Evolutionary conservation across 495 filamentous ascomycete genomes (phyloP).

Genomic region (Aspergillus incahuasiensis): DNA sequence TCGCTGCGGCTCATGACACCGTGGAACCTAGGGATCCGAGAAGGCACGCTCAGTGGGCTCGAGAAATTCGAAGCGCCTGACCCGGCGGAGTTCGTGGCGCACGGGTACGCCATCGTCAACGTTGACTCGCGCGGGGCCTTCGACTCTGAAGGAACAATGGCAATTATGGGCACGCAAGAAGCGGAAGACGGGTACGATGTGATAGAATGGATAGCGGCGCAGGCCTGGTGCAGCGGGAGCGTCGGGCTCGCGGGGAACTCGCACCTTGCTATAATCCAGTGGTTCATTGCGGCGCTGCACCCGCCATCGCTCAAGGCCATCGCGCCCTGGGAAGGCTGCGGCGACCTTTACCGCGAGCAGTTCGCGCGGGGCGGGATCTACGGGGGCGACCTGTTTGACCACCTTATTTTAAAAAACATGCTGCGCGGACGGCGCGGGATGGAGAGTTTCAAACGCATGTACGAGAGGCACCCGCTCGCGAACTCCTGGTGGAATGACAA

Average conservation of each 20-base stretch:
- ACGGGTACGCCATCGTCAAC: constrained; percentile 43
- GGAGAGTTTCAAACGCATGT: neutral
- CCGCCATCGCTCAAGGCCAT: constrained; percentile 42
- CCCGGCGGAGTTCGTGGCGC: constrained; percentile 33
- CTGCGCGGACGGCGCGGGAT: neutral
- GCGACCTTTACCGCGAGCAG: constrained; percentile 42
- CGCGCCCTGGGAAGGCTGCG: constrained; percentile 44
- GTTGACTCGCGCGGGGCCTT: constrained; percentile 40
- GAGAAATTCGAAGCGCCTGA: constrained; percentile 38
- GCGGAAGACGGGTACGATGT: constrained; percentile 43
- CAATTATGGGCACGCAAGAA: constrained; percentile 44
- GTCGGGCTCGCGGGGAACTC: constrained; percentile 44
- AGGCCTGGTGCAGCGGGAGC: constrained; percentile 42
- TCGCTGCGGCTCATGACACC: constrained; percentile 19
- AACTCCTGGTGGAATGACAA: constrained; percentile 29
- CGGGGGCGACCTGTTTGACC: constrained; percentile 20
- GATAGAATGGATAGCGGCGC: constrained; percentile 37
- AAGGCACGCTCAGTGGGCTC: constrained; percentile 22
- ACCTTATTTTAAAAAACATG: constrained; percentile 29
- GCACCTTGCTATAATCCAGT: constrained; percentile 36
- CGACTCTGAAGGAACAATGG: constrained; percentile 35
- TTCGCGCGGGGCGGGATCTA: constrained; percentile 32
- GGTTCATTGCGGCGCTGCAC: constrained; percentile 35
- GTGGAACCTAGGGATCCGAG: constrained; percentile 25
- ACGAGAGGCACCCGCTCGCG: constrained; percentile 16